A percentile compares a stretch with the other conserved stretches of the same genome.
Evolutionary conservation across 2,329 filamentous ascomycete species (phyloP).

Genomic region (Arthrinium phaeospermum): DNA sequence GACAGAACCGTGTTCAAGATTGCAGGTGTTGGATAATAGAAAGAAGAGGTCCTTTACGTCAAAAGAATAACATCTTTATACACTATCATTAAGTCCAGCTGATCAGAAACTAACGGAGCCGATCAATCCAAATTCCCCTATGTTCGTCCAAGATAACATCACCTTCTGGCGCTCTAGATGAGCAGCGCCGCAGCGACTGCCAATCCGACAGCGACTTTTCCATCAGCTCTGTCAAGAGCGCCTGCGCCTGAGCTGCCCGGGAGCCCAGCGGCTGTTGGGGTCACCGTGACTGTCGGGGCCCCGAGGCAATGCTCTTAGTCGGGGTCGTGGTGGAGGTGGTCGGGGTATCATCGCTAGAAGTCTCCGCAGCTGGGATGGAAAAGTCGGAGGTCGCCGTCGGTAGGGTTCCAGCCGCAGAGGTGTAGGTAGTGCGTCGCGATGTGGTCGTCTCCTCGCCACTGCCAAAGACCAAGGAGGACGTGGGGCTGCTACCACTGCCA

Average conservation of each 20-base stretch:
- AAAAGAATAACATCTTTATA: neutral
- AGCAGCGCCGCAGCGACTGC: constrained; percentile 7
- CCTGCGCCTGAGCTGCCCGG: neutral
- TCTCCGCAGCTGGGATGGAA: neutral
- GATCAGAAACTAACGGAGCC: neutral
- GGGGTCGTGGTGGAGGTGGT: neutral
- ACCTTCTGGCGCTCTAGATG: neutral
- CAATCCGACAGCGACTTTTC: constrained; percentile 9
- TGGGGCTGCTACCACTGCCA: neutral
- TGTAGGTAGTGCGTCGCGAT: neutral
- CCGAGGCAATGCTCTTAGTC: too few species aligned
- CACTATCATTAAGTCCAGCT: neutral
- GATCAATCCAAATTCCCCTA: neutral
- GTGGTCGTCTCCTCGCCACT: neutral
- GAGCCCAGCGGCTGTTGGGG: neutral
- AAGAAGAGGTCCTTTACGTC: too few species aligned
- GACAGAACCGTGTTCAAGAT: neutral
- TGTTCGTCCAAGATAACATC: neutral
- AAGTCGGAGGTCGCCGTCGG: neutral
- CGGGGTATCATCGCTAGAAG: neutral
- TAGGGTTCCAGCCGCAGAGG: neutral
- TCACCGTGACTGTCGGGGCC: neutral
- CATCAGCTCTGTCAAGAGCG: neutral
- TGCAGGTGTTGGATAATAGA: neutral
- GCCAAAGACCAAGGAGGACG: constrained; percentile 5